A percentile compares a stretch with the other conserved stretches of the same genome.
Conservation (phyloP, 169 alveolate genomes). For the Plasmodium gaboni region DNA sequence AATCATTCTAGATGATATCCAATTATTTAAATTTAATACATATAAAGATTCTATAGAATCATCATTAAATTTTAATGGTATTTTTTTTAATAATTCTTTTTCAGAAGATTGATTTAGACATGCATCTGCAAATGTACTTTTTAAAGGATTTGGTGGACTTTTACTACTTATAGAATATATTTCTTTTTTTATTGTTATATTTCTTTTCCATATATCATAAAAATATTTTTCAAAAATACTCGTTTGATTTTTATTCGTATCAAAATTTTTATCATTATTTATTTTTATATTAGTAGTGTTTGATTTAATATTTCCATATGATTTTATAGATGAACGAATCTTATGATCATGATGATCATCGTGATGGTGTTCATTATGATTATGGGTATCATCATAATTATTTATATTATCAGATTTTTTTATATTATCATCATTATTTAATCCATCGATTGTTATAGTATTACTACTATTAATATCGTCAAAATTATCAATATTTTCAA, state of each 20-base stretch:
- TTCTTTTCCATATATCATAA: slow-evolving; percentile 62
- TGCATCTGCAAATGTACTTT: slow-evolving; percentile 27
- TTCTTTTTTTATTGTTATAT: slow-evolving; percentile 55
- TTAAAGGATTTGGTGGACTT: slow-evolving; percentile 24
- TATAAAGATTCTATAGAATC: slow-evolving; percentile 79
- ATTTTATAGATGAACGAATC: slow-evolving; percentile 22
- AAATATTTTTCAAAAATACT: slow-evolving; percentile 20
- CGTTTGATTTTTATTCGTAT: slow-evolving; percentile 2
- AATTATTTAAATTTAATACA: slow-evolving; percentile 79
- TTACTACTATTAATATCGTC: slow-evolving; percentile 18
- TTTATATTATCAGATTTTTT: neutral
- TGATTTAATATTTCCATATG: slow-evolving; percentile 36
- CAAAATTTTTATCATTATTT: slow-evolving; percentile 23
- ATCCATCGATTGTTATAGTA: neutral
- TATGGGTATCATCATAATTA: no score
- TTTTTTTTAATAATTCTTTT: slow-evolving; percentile 55
- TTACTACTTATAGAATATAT: slow-evolving; percentile 14
- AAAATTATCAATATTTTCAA: no score
- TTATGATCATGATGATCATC: no score
- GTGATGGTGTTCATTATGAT: no score
- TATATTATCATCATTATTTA: neutral
- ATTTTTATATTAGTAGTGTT: slow-evolving; percentile 33
- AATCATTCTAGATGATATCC: slow-evolving; percentile 72
- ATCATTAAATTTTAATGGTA: slow-evolving; percentile 80
- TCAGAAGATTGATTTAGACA: slow-evolving; percentile 34